Percentiles rank a stretch among this genome's conserved stretches.
Conservation (phyloP, 768 basidiomycete genomes). For the Mycena haematopus region DNA sequence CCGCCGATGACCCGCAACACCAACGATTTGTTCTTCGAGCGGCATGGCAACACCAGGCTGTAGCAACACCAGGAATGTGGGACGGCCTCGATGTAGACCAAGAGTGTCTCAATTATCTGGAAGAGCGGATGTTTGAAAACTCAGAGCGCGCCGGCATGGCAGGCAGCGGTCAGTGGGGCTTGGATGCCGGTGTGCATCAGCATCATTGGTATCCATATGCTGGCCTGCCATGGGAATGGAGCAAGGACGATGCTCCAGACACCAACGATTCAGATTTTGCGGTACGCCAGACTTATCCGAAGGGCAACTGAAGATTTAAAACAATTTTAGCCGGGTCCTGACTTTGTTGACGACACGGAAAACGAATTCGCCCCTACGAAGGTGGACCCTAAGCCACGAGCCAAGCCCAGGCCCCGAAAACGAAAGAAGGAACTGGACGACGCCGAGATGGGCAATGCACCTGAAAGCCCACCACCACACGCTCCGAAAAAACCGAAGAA, state of each 20-base stretch:
- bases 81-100: slow-evolving; percentile 1
- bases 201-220: slow-evolving; percentile 29
- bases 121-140: slow-evolving; percentile 13
- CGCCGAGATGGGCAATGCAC: not conserved
- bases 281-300: too few relatives aligned
- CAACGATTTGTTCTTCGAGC: not conserved
- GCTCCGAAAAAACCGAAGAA: too few relatives aligned
- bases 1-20: not conserved
- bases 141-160: slow-evolving; percentile 31
- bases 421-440: not conserved
- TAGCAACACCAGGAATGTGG: not conserved
- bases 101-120: slow-evolving; percentile 2
- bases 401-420: not conserved
- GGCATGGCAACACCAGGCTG: not conserved
- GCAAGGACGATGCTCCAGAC: not conserved
- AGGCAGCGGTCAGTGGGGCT: slow-evolving; percentile 34
- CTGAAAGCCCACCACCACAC: too few relatives aligned
- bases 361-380: not conserved
- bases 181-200: slow-evolving; percentile 34
- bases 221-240: not conserved
- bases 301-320: too few relatives aligned
- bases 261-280: not conserved
- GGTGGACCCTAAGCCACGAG: not conserved
- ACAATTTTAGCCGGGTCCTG: not conserved
- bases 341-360: not conserved